Percentiles rank a stretch among this genome's conserved stretches.
These are phyloP conservation scores for Fusarium gaditjirri DNA, from an alignment of 2,329 filamentous ascomycete genomes.

Conservation along the genomic window DNA sequence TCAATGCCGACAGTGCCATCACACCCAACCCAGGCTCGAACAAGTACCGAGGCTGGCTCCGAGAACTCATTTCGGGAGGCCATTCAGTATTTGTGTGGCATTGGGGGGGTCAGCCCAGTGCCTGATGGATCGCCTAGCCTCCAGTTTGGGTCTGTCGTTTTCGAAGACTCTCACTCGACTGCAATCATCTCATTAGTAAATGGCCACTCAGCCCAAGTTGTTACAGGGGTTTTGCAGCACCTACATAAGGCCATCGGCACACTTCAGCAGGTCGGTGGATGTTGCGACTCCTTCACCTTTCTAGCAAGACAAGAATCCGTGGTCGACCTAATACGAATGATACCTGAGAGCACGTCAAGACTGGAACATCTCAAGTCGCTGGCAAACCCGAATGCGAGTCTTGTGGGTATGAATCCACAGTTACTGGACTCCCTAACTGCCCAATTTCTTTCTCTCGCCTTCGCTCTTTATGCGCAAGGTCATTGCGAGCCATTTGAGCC, in stretches of 20 bases:
- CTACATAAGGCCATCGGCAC: rapidly evolving
- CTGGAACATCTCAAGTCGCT: rapidly evolving
- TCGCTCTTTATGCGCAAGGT: background rate
- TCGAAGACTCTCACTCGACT: rapidly evolving
- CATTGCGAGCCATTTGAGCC: background rate
- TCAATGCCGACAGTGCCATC: rapidly evolving
- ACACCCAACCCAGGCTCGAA: rapidly evolving
- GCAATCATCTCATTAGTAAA: rapidly evolving
- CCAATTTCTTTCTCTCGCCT: rapidly evolving
- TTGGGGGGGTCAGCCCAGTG: rapidly evolving
- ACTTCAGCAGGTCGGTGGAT: rapidly evolving
- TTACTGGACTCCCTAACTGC: rapidly evolving
- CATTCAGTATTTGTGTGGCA: rapidly evolving
- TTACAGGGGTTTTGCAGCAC: rapidly evolving
- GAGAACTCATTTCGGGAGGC: rapidly evolving
- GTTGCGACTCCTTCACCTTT: background rate
- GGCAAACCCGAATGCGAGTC: too few relatives aligned
- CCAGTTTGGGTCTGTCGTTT: rapidly evolving
- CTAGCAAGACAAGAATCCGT: rapidly evolving
- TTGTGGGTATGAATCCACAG: too few relatives aligned
- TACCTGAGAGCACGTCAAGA: rapidly evolving
- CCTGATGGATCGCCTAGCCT: rapidly evolving
- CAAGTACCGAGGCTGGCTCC: rapidly evolving
- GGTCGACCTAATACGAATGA: rapidly evolving
- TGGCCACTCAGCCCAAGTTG: rapidly evolving